phyloP scores from a whole-genome alignment of 768 basidiomycete species.

The Hortiboletus flavorubellus region DNA sequence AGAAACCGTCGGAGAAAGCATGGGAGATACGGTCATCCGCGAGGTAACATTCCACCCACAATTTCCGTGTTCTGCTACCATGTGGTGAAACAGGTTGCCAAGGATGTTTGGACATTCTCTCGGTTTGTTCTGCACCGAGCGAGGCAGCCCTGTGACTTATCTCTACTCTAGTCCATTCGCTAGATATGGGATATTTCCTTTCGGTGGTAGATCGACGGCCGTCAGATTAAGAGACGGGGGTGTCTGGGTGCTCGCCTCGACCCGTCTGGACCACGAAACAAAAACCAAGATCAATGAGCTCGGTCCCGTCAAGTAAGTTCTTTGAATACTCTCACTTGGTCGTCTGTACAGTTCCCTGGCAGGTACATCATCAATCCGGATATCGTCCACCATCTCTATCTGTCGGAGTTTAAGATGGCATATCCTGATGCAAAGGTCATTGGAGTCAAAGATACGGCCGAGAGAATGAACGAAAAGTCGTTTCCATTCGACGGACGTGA shows the following conservation, averaged over 20 bases:
- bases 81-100: slow-evolving; percentile 37
- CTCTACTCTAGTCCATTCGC: slow-evolving; percentile 53
- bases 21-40: slow-evolving; percentile 41
- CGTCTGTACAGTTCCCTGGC: not conserved
- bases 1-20: slow-evolving; percentile 11
- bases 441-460: slow-evolving; percentile 54
- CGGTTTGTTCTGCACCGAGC: slow-evolving; percentile 35
- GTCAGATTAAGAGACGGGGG: slow-evolving; percentile 63
- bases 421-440: slow-evolving; percentile 72
- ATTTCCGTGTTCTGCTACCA: not conserved
- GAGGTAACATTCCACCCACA: slow-evolving; percentile 30
- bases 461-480: slow-evolving; percentile 49
- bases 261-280: slow-evolving; percentile 64
- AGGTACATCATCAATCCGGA: slow-evolving; percentile 62
- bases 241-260: slow-evolving; percentile 83
- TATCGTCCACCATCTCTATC: slow-evolving; percentile 55
- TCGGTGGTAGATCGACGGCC: slow-evolving; percentile 84
- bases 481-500: slow-evolving; percentile 63
- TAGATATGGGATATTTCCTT: slow-evolving; percentile 62
- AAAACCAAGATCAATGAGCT: slow-evolving; percentile 57
- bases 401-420: slow-evolving; percentile 63
- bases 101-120: slow-evolving; percentile 65
- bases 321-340: not conserved
- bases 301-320: slow-evolving; percentile 60
- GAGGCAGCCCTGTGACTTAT: slow-evolving; percentile 5